phyloP scores from a whole-genome alignment of 208 protist species.

The Leishmania mexicana region DNA sequence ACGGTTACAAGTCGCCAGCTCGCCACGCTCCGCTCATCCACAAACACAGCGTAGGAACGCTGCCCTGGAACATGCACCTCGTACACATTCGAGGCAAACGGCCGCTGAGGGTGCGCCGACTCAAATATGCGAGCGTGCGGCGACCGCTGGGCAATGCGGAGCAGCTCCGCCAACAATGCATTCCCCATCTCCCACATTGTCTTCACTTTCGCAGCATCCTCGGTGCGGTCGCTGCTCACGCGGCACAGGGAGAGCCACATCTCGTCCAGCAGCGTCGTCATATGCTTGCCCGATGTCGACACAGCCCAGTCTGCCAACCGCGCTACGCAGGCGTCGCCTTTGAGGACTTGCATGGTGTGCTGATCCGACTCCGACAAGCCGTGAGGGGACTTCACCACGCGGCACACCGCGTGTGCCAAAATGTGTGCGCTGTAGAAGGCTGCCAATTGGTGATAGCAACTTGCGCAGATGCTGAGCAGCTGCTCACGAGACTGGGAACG shows the following conservation, averaged over 20 bases:
- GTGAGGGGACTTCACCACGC: conserved; percentile 13
- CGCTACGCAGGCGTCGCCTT: conserved; percentile 16
- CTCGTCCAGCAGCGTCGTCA: conserved; percentile 18
- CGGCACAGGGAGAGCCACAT: conserved; percentile 25
- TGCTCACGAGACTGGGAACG: conserved; percentile 23
- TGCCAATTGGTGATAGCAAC: conserved; percentile 23
- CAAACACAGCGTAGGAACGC: conserved; percentile 62
- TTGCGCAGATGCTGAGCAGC: conserved; percentile 18
- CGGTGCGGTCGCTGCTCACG: not conserved
- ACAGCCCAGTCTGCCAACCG: conserved; percentile 30
- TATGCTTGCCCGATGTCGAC: conserved; percentile 6
- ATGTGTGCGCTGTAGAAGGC: conserved; percentile 24
- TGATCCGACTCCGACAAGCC: conserved; percentile 12
- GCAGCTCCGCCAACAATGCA: conserved; percentile 35
- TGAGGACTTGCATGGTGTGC: conserved; percentile 18
- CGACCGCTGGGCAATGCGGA: conserved; percentile 49
- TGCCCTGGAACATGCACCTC: conserved; percentile 60
- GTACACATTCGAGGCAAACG: conserved; percentile 49
- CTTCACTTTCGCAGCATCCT: conserved; percentile 10
- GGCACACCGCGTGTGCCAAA: conserved; percentile 16
- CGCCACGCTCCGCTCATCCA: conserved; percentile 63
- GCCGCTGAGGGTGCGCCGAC: conserved; percentile 73
- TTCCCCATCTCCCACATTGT: conserved; percentile 24
- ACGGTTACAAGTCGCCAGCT: conserved; percentile 72
- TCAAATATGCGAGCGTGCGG: conserved; percentile 68